Evolutionary conservation across 2,329 filamentous ascomycete species (phyloP).

Genomic region (Cladophialophora chaetospira): DNA sequence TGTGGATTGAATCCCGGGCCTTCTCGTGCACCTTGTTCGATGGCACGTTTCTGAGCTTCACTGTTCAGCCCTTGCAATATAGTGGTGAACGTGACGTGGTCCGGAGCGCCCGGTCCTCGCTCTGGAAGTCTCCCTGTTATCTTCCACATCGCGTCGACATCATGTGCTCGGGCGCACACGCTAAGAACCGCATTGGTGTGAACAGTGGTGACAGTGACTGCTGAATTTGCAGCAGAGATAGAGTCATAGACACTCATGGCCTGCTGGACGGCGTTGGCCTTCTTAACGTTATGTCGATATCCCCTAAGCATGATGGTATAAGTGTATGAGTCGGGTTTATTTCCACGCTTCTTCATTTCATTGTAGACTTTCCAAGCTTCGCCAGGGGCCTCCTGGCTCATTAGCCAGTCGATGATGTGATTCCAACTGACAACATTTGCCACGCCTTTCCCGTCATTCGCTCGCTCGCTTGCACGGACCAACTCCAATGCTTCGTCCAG

Average conservation of each 20-base stretch:
- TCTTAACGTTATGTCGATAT: slow-evolving; percentile 62
- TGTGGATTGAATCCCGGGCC: slow-evolving; percentile 34
- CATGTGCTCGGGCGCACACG: slow-evolving; percentile 71
- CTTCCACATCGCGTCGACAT: slow-evolving; percentile 79
- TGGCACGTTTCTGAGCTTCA: slow-evolving; percentile 40
- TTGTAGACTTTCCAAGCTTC: slow-evolving; percentile 82
- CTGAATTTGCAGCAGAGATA: slow-evolving; percentile 65
- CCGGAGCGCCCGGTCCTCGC: slow-evolving; percentile 62
- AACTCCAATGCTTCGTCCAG: slow-evolving; percentile 69
- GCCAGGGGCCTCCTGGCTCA: slow-evolving; percentile 62
- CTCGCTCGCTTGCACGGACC: slow-evolving; percentile 50
- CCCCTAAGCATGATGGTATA: slow-evolving; percentile 83
- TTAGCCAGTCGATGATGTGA: slow-evolving; percentile 71
- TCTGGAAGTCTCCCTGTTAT: slow-evolving; percentile 73
- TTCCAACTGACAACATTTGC: slow-evolving; percentile 83
- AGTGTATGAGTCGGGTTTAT: slow-evolving; percentile 77
- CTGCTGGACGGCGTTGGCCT: slow-evolving; percentile 62
- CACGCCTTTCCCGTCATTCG: slow-evolving; percentile 44
- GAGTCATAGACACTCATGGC: slow-evolving; percentile 76
- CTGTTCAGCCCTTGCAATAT: slow-evolving; percentile 75
- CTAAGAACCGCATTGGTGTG: slow-evolving; percentile 88
- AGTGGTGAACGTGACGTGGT: slow-evolving; percentile 75
- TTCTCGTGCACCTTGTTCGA: slow-evolving; percentile 24
- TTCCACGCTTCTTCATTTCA: slow-evolving; percentile 96
- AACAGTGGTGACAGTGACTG: slow-evolving; percentile 71